Conservation (phyloP, 2,329 filamentous ascomycete species). For the Paraphaeosphaeria sporulosa region DNA sequence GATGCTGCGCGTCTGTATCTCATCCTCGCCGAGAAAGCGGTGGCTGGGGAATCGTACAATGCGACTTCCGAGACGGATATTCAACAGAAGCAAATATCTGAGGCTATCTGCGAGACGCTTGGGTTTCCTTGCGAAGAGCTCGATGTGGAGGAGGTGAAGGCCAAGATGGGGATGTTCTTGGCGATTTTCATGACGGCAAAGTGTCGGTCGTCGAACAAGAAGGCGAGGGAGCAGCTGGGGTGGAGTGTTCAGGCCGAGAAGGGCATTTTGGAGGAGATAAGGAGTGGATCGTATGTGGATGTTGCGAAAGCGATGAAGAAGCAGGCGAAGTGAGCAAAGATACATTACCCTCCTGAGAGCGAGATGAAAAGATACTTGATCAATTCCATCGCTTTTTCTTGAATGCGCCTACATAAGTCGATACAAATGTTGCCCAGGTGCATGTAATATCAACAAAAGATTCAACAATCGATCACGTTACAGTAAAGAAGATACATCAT, state of each 20-base stretch:
- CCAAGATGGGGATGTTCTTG: slow-evolving; percentile 40
- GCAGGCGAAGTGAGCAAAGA: neutral
- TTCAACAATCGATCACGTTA: too few species aligned
- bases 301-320: slow-evolving; percentile 19
- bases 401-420: too few species aligned
- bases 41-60: slow-evolving; percentile 50
- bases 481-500: too few species aligned
- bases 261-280: slow-evolving; percentile 48
- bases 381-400: too few species aligned
- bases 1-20: slow-evolving; percentile 55
- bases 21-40: slow-evolving; percentile 46
- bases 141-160: slow-evolving; percentile 35
- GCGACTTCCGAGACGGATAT: slow-evolving; percentile 38
- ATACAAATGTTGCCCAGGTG: too few species aligned
- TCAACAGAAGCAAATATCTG: slow-evolving; percentile 39
- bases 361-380: too few species aligned
- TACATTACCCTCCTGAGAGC: neutral
- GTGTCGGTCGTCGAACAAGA: slow-evolving; percentile 47
- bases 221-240: slow-evolving; percentile 50
- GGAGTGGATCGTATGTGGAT: slow-evolving; percentile 25
- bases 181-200: slow-evolving; percentile 44
- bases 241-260: slow-evolving; percentile 46
- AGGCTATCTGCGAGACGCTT: slow-evolving; percentile 38
- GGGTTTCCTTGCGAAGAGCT: slow-evolving; percentile 23
- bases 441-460: too few species aligned